These are phyloP conservation scores for Colletotrichum limetticola DNA, from an alignment of 2,329 filamentous ascomycete genomes.

Conservation along the genomic window DNA sequence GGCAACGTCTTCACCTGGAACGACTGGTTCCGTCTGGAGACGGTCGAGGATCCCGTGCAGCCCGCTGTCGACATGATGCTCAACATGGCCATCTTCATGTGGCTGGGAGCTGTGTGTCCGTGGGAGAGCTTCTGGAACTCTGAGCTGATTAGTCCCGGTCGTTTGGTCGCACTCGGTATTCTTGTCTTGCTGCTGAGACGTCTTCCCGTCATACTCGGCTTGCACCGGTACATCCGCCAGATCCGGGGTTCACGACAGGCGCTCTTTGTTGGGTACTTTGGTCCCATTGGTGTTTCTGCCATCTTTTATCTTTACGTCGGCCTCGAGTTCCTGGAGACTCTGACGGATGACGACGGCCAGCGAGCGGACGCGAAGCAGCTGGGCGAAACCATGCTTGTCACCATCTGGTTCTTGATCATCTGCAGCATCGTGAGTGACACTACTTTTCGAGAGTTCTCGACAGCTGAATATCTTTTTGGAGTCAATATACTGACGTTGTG, in stretches of 20 bases:
- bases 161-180: constrained; percentile 78
- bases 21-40: constrained; percentile 92
- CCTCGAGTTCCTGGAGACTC: constrained; percentile 73
- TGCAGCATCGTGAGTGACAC: background rate
- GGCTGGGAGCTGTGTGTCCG: constrained; percentile 87
- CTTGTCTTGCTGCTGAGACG: constrained; percentile 81
- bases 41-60: constrained; percentile 87
- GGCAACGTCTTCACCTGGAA: constrained; percentile 93
- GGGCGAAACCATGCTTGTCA: background rate
- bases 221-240: constrained; percentile 82
- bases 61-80: constrained; percentile 95
- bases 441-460: background rate
- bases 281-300: constrained; percentile 88
- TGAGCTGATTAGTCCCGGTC: constrained; percentile 75
- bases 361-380: background rate
- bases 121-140: constrained; percentile 78
- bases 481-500: background rate
- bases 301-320: constrained; percentile 90
- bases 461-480: background rate
- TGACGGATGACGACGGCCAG: constrained; percentile 43
- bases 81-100: constrained; percentile 88
- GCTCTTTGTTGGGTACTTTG: constrained; percentile 90
- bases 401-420: background rate
- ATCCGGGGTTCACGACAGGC: constrained; percentile 81
- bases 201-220: constrained; percentile 77